Percentiles rank a stretch among this genome's conserved stretches.
phyloP scores from a whole-genome alignment of 192 early-diverging fungal species.

The Chytriomyces confervae region DNA sequence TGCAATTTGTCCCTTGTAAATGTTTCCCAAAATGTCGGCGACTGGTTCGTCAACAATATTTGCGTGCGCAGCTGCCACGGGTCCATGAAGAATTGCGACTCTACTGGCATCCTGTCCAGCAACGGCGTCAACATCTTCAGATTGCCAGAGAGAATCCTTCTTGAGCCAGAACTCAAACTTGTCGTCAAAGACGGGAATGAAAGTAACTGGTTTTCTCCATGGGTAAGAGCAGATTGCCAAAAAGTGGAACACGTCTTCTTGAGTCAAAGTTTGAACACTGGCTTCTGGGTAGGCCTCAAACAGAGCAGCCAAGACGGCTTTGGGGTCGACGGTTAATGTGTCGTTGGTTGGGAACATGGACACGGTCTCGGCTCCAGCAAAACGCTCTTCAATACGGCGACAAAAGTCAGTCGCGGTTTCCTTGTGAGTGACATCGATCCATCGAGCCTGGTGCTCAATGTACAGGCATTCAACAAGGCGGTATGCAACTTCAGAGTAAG shows the following conservation, averaged over 20 bases:
- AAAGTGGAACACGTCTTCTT: constrained; percentile 86
- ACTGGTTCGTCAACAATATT: constrained; percentile 82
- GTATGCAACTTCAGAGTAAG: constrained; percentile 84
- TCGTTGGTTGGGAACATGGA: constrained; percentile 71
- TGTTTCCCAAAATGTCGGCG: constrained; percentile 82
- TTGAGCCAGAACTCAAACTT: constrained; percentile 90
- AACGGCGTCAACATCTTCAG: constrained; percentile 84
- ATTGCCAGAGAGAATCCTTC: constrained; percentile 91
- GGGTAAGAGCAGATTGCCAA: constrained; percentile 74
- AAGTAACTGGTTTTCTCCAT: constrained; percentile 87
- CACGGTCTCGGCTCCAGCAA: constrained; percentile 59
- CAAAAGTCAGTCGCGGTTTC: constrained; percentile 81
- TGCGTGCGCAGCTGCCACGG: constrained; percentile 78
- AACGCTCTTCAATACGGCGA: constrained; percentile 87
- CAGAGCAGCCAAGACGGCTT: constrained; percentile 69
- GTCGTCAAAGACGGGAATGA: constrained; percentile 84
- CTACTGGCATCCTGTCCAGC: constrained; percentile 84
- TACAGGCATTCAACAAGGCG: constrained; percentile 86
- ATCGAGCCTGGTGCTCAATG: constrained; percentile 70
- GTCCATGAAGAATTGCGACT: constrained; percentile 87
- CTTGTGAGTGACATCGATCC: constrained; percentile 77
- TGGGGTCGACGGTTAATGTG: constrained; percentile 66
- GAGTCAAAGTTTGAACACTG: constrained; percentile 74
- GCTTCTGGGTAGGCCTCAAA: constrained; percentile 73
- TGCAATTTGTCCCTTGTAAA: constrained; percentile 81